phyloP scores from a whole-genome alignment of 2,329 filamentous ascomycete genomes.

The Trichoderma guizhouense region DNA sequence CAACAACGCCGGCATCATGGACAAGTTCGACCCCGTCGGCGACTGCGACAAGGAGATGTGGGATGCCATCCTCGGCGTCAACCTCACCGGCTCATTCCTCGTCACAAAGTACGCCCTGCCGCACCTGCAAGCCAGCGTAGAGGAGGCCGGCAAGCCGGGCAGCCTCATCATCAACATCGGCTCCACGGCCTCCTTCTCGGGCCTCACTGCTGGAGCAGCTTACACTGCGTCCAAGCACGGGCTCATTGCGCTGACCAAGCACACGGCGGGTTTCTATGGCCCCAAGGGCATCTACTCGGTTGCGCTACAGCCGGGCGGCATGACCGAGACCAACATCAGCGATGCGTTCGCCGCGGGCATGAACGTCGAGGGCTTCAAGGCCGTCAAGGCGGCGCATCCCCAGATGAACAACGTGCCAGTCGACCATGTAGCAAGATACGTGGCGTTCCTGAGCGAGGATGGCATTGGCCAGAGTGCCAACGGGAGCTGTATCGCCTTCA shows the following conservation, averaged over 20 bases:
- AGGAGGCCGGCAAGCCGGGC: conserved; percentile 19
- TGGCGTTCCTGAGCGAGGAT: conserved; percentile 31
- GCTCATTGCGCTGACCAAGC: conserved; percentile 52
- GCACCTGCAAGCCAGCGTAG: conserved; percentile 20
- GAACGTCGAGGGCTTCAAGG: conserved; percentile 33
- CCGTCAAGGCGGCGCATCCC: conserved; percentile 27
- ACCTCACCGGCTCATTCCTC: conserved; percentile 54
- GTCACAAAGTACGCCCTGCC: conserved; percentile 50
- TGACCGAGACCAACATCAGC: conserved; percentile 43
- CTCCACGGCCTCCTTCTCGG: conserved; percentile 44
- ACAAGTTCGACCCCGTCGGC: conserved; percentile 52
- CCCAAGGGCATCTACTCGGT: conserved; percentile 51
- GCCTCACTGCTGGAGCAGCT: conserved; percentile 41
- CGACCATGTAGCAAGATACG: conserved; percentile 39
- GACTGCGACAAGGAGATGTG: conserved; percentile 44
- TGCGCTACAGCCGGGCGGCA: conserved; percentile 46
- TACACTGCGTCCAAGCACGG: conserved; percentile 55
- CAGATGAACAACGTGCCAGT: conserved; percentile 32
- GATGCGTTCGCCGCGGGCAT: conserved; percentile 39
- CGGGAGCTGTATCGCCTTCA: conserved; percentile 35
- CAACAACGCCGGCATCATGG: conserved; percentile 58
- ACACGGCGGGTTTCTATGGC: conserved; percentile 55
- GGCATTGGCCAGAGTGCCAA: conserved; percentile 34
- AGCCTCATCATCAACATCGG: conserved; percentile 53
- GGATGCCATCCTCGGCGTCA: conserved; percentile 54